phyloP scores from a whole-genome alignment of 192 early-diverging fungal genomes.

The Backusella australiensis region DNA sequence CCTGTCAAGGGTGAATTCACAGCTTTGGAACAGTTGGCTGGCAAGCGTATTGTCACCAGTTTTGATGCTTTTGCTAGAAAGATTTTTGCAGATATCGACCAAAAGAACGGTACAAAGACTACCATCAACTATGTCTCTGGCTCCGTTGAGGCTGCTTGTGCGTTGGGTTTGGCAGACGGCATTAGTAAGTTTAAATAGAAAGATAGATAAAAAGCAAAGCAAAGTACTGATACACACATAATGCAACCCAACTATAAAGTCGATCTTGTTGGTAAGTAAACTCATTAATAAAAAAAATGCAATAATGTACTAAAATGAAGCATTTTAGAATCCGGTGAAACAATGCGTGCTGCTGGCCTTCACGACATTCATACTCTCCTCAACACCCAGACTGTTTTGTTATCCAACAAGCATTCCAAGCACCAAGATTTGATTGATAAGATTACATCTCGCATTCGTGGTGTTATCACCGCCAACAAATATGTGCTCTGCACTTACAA shows the following conservation, averaged over 20 bases:
- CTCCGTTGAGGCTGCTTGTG: conserved; percentile 95
- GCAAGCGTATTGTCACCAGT: conserved; percentile 93
- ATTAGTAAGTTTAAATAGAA: conserved; percentile 65
- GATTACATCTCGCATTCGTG: conserved; percentile 83
- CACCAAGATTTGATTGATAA: conserved; percentile 78
- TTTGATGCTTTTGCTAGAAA: conserved; percentile 72
- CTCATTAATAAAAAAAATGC: not conserved
- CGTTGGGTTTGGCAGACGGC: conserved; percentile 93
- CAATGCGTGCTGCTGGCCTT: conserved; percentile 99
- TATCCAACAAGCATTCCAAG: conserved; percentile 75
- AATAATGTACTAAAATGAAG: not conserved
- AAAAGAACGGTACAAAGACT: conserved; percentile 53
- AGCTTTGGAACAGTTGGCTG: conserved; percentile 69
- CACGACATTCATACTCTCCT: conserved; percentile 84
- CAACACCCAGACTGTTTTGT: conserved; percentile 84
- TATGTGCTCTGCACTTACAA: conserved; percentile 95
- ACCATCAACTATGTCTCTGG: conserved; percentile 87
- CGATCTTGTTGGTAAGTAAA: conserved; percentile 44
- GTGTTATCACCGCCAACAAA: conserved; percentile 83
- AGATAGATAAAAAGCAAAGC: not conserved
- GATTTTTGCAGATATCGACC: conserved; percentile 78
- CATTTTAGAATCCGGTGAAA: conserved; percentile 86
- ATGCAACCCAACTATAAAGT: conserved; percentile 23
- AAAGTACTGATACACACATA: not conserved
- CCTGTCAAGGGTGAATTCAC: conserved; percentile 57